phyloP scores from a whole-genome alignment of 352 stramenopile genomes.

The Phytophthora fragariae region DNA sequence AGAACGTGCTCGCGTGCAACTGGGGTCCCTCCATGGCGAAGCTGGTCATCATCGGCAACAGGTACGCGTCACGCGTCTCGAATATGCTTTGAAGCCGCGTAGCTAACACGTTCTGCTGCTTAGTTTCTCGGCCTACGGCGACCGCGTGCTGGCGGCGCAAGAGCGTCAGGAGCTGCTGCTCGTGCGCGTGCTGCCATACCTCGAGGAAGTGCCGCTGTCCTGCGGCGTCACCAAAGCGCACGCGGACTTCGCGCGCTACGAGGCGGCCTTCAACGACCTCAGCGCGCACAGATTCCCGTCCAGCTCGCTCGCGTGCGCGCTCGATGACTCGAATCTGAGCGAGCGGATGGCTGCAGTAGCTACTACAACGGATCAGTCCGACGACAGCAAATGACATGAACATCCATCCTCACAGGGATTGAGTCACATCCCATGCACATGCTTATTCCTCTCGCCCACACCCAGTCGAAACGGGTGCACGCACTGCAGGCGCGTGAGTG shows the following conservation, averaged over 20 bases:
- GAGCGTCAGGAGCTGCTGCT: slow-evolving; percentile 57
- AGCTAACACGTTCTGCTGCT: slow-evolving; percentile 12
- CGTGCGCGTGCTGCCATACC: slow-evolving; percentile 56
- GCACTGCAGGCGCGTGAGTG: slow-evolving; percentile 38
- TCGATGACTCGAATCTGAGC: slow-evolving; percentile 26
- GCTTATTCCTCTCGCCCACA: slow-evolving; percentile 19
- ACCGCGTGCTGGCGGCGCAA: slow-evolving; percentile 59
- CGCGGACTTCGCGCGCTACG: slow-evolving; percentile 67
- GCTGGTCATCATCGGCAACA: slow-evolving; percentile 90
- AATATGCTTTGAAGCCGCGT: background rate
- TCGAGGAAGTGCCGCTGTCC: slow-evolving; percentile 54
- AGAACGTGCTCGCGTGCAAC: slow-evolving; percentile 90
- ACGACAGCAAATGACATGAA: slow-evolving; percentile 9
- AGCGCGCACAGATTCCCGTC: slow-evolving; percentile 40
- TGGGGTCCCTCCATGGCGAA: slow-evolving; percentile 53
- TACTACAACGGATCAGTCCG: background rate
- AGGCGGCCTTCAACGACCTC: slow-evolving; percentile 83
- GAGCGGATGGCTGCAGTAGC: slow-evolving; percentile 29
- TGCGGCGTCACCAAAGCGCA: slow-evolving; percentile 53
- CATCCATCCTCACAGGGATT: background rate
- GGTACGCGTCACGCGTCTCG: slow-evolving; percentile 17
- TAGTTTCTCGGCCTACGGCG: slow-evolving; percentile 83
- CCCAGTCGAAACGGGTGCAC: slow-evolving; percentile 3
- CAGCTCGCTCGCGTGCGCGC: slow-evolving; percentile 13
- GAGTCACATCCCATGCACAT: background rate